phyloP scores from a whole-genome alignment of 306 rosid genomes.

The Quercus alba region DNA sequence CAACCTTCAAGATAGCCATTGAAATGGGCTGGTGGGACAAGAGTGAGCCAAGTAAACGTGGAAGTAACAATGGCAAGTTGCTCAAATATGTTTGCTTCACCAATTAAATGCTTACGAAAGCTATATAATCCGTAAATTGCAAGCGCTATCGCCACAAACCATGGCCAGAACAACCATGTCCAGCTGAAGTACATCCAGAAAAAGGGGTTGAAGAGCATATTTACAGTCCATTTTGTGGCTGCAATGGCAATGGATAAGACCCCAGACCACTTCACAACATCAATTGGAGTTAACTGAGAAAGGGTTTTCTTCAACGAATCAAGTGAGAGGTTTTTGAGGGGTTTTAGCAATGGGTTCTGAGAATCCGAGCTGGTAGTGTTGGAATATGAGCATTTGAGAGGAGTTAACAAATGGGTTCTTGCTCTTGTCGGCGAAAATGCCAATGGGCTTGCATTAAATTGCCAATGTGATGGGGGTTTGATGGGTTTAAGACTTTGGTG shows the following conservation, averaged over 20 bases:
- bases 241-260: conserved; percentile 54
- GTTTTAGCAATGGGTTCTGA: conserved; percentile 40
- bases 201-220: conserved; percentile 66
- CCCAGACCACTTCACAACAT: conserved; percentile 68
- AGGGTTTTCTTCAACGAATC: conserved; percentile 52
- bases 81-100: conserved; percentile 71
- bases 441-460: conserved; percentile 17
- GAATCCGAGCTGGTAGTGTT: conserved; percentile 45
- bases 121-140: conserved; percentile 67
- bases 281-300: conserved; percentile 65
- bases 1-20: conserved; percentile 96
- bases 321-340: conserved; percentile 41
- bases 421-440: conserved; percentile 20
- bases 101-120: conserved; percentile 56
- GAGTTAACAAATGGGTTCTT: conserved; percentile 27
- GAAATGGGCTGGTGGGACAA: conserved; percentile 81
- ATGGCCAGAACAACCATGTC: conserved; percentile 97
- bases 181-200: conserved; percentile 98
- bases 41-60: conserved; percentile 89
- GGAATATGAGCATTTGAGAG: conserved; percentile 49
- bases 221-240: conserved; percentile 62
- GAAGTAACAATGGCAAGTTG: conserved; percentile 80
- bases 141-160: conserved; percentile 51
- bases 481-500: conserved; percentile 28
- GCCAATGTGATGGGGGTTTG: conserved; percentile 24